Base-by-base conservation (phyloP, 164 flowering plant species). In the Macadamia tetraphylla region DNA sequence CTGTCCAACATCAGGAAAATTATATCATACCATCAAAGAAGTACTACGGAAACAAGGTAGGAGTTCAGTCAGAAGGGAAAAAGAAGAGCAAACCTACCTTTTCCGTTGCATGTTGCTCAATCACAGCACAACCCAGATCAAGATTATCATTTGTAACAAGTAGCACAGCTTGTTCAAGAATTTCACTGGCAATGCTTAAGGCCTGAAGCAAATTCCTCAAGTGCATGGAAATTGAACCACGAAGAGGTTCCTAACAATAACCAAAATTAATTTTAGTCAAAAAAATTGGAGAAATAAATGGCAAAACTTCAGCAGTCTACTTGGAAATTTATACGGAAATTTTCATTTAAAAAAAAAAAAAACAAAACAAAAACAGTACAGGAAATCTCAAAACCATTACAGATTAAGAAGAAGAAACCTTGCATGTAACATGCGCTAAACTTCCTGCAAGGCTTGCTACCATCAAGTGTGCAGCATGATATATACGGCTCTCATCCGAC, bases 381-480 rank as follows among this genome's bases (percentile, higher is more conserved):
- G 2, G 40, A 61, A n/a, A 7, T 40, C 11, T 6, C 63, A 42
- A 43, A 15, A 31, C 17, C 40, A 23, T 53, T 31, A 9, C 3
- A 17, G 29, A 69, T 6, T 9, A 32, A 60, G 9, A 30, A 52
- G 35, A 70, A 29, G 42, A 51, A 58, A 95, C 99, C 97, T 95
- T 95, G 99, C 99, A 95, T 44, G 99, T 95, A 29, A 92, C 99
- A 85, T 95, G 99, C 73, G 99, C 99, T 60, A 95, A 71, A 74
- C 99, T 89, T 79, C 98, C 99, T 23, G 99, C 91, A 68, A 95
- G 78, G 73, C 98, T 87, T 51, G 94, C 96, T 62, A 91, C 99
- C 97, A 92, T 95, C 81, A 89, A 80, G 68, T 91, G 97, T 46
- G 99, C 99, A 51, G 99, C 91, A 85, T 88, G 89, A 63, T 78